Evolutionary conservation across 176 grass and related monocot species (phyloP).

Genomic region (Aechmea fasciata): DNA sequence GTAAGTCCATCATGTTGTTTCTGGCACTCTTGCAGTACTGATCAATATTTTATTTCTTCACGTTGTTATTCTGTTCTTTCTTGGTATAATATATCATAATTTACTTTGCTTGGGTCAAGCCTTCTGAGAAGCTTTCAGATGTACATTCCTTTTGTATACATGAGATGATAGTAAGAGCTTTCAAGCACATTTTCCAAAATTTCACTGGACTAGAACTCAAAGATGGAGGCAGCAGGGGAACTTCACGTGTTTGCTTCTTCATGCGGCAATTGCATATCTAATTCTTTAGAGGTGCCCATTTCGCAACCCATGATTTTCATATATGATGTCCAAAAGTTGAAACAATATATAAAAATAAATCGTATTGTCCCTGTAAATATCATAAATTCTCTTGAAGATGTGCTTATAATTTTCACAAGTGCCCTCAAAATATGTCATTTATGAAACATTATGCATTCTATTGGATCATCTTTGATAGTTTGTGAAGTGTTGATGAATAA

Average conservation of each 20-base stretch:
- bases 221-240: slow-evolving; percentile 92
- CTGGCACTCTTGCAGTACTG: neutral
- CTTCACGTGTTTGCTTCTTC: slow-evolving; percentile 56
- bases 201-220: slow-evolving; percentile 93
- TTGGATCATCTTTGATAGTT: too few species aligned
- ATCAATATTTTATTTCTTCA: slow-evolving; percentile 5
- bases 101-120: slow-evolving; percentile 55
- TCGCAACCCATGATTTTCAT: neutral
- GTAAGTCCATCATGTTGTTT: slow-evolving; percentile 46
- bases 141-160: slow-evolving; percentile 96
- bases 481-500: too few species aligned
- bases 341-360: too few species aligned
- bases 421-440: too few species aligned
- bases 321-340: too few species aligned
- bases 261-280: neutral
- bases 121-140: slow-evolving; percentile 93
- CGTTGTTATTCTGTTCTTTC: slow-evolving; percentile 3
- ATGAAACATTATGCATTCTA: too few species aligned
- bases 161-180: slow-evolving; percentile 94
- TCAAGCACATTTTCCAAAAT: slow-evolving; percentile 95
- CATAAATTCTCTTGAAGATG: too few species aligned
- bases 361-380: too few species aligned
- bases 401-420: too few species aligned
- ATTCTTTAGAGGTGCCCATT: neutral
- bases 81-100: slow-evolving; percentile 13